Conservation (phyloP, 23 red algal genomes). For the Agarophyton chilense region DNA sequence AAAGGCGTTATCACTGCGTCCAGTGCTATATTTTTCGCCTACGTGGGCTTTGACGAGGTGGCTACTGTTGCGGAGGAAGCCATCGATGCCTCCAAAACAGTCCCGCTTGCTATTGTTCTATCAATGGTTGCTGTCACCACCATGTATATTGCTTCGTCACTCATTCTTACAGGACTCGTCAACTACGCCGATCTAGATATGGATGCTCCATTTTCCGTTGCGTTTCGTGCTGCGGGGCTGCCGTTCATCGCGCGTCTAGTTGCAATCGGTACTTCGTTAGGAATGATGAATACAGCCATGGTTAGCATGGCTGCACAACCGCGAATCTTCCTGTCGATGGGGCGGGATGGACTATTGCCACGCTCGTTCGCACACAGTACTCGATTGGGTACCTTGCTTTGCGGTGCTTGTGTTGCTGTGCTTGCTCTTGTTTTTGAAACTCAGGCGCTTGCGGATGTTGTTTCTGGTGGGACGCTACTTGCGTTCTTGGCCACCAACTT, state of each 20-base stretch:
- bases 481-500: constrained; percentile 81
- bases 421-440: constrained; percentile 66
- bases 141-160: constrained; percentile 71
- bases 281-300: constrained; percentile 88
- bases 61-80: constrained; percentile 91
- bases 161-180: constrained; percentile 78
- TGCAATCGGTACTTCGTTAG: constrained; percentile 74
- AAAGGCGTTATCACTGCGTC: constrained; percentile 68
- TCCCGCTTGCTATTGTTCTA: constrained; percentile 83
- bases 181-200: constrained; percentile 55
- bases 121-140: constrained; percentile 65
- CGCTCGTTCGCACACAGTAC: constrained; percentile 51
- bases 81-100: constrained; percentile 59
- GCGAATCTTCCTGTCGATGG: constrained; percentile 89
- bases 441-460: constrained; percentile 76
- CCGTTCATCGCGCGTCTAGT: constrained; percentile 57
- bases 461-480: constrained; percentile 84
- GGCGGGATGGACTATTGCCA: constrained; percentile 82
- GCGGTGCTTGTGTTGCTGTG: constrained; percentile 75
- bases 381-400: constrained; percentile 69
- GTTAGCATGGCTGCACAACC: constrained; percentile 85
- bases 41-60: constrained; percentile 93
- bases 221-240: constrained; percentile 59
- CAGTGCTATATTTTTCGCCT: constrained; percentile 82
- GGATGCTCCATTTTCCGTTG: constrained; percentile 82